Evolutionary conservation across 495 filamentous ascomycete genomes (phyloP).

Genomic region (Penicillium steckii): DNA sequence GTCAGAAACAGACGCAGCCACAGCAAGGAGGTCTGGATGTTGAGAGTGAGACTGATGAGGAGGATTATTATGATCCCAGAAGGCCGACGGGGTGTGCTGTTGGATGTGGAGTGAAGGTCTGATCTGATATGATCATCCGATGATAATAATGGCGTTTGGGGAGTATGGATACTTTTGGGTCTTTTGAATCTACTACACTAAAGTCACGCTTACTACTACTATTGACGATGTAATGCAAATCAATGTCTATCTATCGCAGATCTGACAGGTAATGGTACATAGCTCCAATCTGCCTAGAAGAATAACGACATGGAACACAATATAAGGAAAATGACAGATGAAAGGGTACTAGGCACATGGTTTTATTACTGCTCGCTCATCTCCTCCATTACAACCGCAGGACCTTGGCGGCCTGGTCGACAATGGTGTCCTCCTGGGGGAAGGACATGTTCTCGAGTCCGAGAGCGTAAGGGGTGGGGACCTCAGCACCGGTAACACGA

Average conservation of each 20-base stretch:
- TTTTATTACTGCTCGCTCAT: conserved; percentile 29
- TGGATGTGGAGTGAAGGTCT: too few relatives aligned
- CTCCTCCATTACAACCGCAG: conserved; percentile 62
- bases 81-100: conserved; percentile 50
- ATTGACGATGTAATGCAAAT: too few relatives aligned
- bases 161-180: too few relatives aligned
- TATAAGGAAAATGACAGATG: conserved; percentile 23
- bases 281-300: conserved; percentile 30
- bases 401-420: conserved; percentile 78
- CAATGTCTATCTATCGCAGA: too few relatives aligned
- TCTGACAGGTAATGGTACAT: conserved; percentile 39
- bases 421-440: conserved; percentile 82
- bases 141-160: background rate
- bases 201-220: too few relatives aligned
- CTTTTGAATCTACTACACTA: too few relatives aligned
- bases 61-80: conserved; percentile 52
- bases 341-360: conserved; percentile 36
- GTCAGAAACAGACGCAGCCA: background rate
- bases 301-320: conserved; percentile 26
- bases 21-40: conserved; percentile 15
- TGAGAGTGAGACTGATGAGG: conserved; percentile 48
- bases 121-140: too few relatives aligned
- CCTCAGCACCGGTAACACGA: conserved; percentile 92
- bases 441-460: conserved; percentile 89
- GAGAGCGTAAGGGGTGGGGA: conserved; percentile 89